A percentile compares a stretch with the other conserved stretches of the same genome.
Conservation (phyloP, 768 basidiomycete genomes). For the Hericium rajendrae region DNA sequence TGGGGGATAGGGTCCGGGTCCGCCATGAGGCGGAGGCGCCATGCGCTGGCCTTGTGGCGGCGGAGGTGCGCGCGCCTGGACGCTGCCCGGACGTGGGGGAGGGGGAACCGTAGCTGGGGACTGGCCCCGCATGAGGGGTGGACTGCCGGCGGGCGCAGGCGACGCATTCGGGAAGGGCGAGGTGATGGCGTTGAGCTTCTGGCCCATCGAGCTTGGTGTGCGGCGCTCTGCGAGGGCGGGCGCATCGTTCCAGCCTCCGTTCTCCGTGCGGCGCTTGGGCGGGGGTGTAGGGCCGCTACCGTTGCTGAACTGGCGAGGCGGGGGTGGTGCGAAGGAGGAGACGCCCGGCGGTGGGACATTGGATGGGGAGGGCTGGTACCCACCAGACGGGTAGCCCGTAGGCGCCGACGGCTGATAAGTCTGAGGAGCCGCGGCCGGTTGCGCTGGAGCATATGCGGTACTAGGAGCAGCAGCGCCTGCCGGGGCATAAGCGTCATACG, state of each 20-base stretch:
- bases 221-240: constrained; percentile 46
- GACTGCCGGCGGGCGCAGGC: constrained; percentile 7
- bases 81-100: constrained; percentile 50
- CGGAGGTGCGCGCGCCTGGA: constrained; percentile 23
- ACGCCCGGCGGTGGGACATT: constrained; percentile 24
- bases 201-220: constrained; percentile 37
- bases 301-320: constrained; percentile 31
- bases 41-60: constrained; percentile 1
- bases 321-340: constrained; percentile 26
- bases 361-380: constrained; percentile 10
- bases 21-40: constrained; percentile 1
- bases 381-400: constrained; percentile 4
- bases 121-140: constrained; percentile 23
- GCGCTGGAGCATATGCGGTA: constrained; percentile 1
- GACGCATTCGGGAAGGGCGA: constrained; percentile 74
- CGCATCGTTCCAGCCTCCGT: constrained; percentile 90
- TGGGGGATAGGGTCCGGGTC: constrained; percentile 4
- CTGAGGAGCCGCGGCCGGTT: constrained; percentile 5
- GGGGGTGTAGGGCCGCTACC: constrained; percentile 46
- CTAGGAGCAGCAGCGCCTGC: background rate
- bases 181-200: constrained; percentile 66
- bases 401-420: constrained; percentile 3
- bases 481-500: constrained; percentile 15
- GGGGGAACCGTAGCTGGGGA: constrained; percentile 38
- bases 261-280: constrained; percentile 37